These are phyloP conservation scores for Lepiota venenata DNA, from an alignment of 768 basidiomycete genomes.

Conservation along the genomic window DNA sequence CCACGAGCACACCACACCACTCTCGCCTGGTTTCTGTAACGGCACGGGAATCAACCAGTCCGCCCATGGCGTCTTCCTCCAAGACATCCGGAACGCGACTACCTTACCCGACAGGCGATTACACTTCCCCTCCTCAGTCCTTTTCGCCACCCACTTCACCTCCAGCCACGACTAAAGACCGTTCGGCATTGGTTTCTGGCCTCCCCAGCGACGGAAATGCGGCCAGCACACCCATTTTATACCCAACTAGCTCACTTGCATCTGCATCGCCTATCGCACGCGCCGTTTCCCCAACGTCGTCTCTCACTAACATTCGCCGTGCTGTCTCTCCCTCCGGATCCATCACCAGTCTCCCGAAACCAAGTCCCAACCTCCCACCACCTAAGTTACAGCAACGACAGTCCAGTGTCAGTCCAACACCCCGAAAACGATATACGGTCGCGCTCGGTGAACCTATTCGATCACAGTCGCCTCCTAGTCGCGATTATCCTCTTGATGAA, in stretches of 20 bases:
- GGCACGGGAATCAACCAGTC: constrained; percentile 64
- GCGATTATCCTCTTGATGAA: not conserved
- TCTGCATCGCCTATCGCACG: constrained; percentile 21
- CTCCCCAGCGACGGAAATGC: constrained; percentile 21
- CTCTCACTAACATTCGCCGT: constrained; percentile 13
- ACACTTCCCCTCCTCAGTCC: constrained; percentile 59
- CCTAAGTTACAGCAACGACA: constrained; percentile 40
- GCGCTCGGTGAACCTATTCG: constrained; percentile 73
- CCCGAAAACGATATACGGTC: constrained; percentile 83
- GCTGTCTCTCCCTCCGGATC: constrained; percentile 7
- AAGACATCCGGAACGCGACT: constrained; percentile 51
- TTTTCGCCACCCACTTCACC: constrained; percentile 43
- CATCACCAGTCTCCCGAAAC: constrained; percentile 5
- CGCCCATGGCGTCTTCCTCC: constrained; percentile 48
- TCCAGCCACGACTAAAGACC: constrained; percentile 42
- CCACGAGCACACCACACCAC: constrained; percentile 36
- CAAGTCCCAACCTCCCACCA: constrained; percentile 34
- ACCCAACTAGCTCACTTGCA: constrained; percentile 27
- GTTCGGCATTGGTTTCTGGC: constrained; percentile 47
- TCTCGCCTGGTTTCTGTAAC: constrained; percentile 35
- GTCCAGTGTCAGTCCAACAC: constrained; percentile 65
- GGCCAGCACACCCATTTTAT: constrained; percentile 18
- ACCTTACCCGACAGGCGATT: constrained; percentile 84
- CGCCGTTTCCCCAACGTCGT: constrained; percentile 11
- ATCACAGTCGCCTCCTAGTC: constrained; percentile 24